Conservation (phyloP, 78 protist species). For the Tieghemostelium lacteum region DNA sequence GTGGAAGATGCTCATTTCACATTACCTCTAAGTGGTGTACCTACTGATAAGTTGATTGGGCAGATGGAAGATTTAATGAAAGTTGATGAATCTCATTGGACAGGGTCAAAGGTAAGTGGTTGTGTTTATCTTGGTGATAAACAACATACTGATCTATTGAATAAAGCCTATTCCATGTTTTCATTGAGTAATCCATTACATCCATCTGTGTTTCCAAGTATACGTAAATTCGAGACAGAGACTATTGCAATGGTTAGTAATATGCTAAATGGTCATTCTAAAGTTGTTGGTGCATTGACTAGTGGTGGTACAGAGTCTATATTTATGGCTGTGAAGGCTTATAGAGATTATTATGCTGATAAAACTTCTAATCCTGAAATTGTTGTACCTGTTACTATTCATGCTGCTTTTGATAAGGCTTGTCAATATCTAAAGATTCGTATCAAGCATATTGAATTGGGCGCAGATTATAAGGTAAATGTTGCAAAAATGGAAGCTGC, state of each 20-base stretch:
- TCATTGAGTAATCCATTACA: slow-evolving; percentile 91
- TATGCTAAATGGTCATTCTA: slow-evolving; percentile 79
- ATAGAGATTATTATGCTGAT: slow-evolving; percentile 49
- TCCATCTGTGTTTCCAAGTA: slow-evolving; percentile 81
- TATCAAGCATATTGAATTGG: slow-evolving; percentile 73
- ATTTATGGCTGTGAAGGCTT: slow-evolving; percentile 79
- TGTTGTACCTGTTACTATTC: slow-evolving; percentile 64
- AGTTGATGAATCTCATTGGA: slow-evolving; percentile 56
- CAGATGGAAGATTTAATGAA: slow-evolving; percentile 16
- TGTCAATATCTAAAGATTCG: slow-evolving; percentile 54
- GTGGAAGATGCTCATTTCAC: slow-evolving; percentile 21
- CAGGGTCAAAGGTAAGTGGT: slow-evolving; percentile 44
- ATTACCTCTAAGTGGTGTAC: slow-evolving; percentile 44
- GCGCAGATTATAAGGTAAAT: slow-evolving; percentile 54
- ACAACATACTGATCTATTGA: slow-evolving; percentile 35
- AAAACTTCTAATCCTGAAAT: slow-evolving; percentile 63
- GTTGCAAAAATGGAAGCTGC: not conserved
- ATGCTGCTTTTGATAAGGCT: slow-evolving; percentile 78
- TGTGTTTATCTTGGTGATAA: slow-evolving; percentile 75
- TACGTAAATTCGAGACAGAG: slow-evolving; percentile 92
- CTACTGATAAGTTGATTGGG: not conserved
- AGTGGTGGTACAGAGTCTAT: slow-evolving; percentile 79
- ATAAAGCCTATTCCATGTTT: slow-evolving; percentile 75
- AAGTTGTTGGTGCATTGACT: slow-evolving; percentile 79
- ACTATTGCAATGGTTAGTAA: slow-evolving; percentile 81